Base-by-base conservation (phyloP, 108 stramenopile genomes). In the Skeletonema marinoi region DNA sequence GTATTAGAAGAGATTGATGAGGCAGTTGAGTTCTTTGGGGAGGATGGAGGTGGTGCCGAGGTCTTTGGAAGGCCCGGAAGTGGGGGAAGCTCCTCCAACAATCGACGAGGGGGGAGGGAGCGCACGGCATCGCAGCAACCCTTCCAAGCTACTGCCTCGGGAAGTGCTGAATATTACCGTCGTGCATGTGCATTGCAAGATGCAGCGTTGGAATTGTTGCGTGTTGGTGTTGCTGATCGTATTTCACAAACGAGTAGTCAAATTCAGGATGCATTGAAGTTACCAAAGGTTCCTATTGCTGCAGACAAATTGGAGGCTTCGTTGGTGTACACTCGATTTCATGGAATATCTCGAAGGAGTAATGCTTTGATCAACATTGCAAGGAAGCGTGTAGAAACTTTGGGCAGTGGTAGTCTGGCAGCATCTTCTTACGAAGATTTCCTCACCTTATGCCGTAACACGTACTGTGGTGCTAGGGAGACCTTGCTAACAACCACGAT, bases 241-340 rank as follows among this genome's bases (percentile, higher is more conserved):
- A 92, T 96, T 70, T 70, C 82, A 19, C 88, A 81, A 38, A 92
- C 92, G 6, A 73, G 85, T 9, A 63, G 48, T 9, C 90, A 93
- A 70, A 77, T 96, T 25, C 68, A 82, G 46, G 78, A 81, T 72
- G 90, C 88, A 8, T 73, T 95, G 62, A 74, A 90, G 72, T 60
- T 92, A 32, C 84, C 83, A 9, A 84, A 84, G 60, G 66, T 66
- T 4, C 90, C 91, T 12, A 78, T 96, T 58, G 78, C 85, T 3
- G 91, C 91, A 25, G 95, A 96, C 70, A 91, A 91, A 70, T 78
- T 96, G 71, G 95, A 96, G 73, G 95, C 95, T 0, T 89, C 88
- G 25, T 71, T 96, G 67, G 78, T 92, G 7, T 96, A 93, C 70
- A 96, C 95, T 12, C 88, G 95, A 14, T 96, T 92, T 70, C 92